Evolutionary conservation across 306 rosid genomes (phyloP), one percentile per base, ranked within the genome.

Genomic region (Casuarina cunninghamiana): DNA sequence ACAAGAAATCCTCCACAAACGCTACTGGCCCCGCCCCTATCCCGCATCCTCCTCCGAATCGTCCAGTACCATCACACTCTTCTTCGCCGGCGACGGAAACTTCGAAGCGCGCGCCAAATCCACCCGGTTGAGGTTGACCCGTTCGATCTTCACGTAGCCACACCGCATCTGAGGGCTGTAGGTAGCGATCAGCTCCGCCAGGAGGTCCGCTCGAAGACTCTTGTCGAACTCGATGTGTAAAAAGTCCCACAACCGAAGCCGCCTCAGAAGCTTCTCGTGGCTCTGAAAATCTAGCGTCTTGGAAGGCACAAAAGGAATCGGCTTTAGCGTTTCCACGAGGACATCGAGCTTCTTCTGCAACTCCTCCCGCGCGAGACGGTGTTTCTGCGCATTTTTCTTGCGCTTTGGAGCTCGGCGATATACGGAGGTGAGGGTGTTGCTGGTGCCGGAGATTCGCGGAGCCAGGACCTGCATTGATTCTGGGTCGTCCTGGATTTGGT

Each of bases 211-310:
- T 12, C 89, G 86, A 43, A 95, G 37, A n/a, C 0, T 53, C 62
- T 84, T 74, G 70, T 93, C 96, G 42, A 91, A 93, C 66, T 95
- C 90, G 21, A 84, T 58, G 39, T 90, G 92, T n/a, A 86, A 97
- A 32, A 95, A 93, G 26, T 90, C 90, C 97, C 99, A 95, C 53
- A 95, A 70, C 63, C 97, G 95, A 2, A 95, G 68, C 19, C 93
- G 89, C 87, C 82, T 82, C 68, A 95, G 46, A 49, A 95, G 97
- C 61, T 83, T 73, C 86, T 87, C 80, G 71, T 91, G 93, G 63
- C 77, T 46, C 39, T 77, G 57, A 50, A 95, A 95, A 83, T 93
- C 90, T 16, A 93, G 90, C 72, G 43, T 63, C 82, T 88, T 92
- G 0, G 63, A 48, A 0, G 98, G 95, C 0, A 79, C 58, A n/a